Evolutionary conservation across 768 basidiomycete species (phyloP), one percentile per base, ranked within the genome.

Genomic region (Lactarius trivialis): DNA sequence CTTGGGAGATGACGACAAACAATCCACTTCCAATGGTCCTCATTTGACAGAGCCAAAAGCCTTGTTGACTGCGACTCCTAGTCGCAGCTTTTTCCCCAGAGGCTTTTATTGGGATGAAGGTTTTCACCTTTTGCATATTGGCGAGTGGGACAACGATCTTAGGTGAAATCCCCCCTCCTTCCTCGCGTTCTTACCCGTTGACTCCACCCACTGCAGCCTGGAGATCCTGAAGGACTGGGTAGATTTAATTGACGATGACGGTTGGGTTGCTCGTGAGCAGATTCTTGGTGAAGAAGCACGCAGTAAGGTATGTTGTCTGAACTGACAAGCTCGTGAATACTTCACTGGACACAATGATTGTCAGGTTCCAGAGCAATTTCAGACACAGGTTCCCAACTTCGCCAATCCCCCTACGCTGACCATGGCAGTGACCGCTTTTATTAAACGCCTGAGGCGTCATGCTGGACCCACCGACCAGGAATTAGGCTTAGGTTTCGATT

Each of bases 31-130:
- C 58, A 76, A 73, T 43, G 88, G 85, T n/a, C 80, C 89, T 17
- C 80, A 74, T 58, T 69, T 93, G 63, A 91, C 88, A 5, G 87
- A 89, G 36, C 87, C 91, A 7, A 85, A 78, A 61, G 82, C 84
- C 21, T 75, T 98, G 21, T 74, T 97, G 66, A 96, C 95, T 8
- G 94, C 92, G 1, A 98, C 96, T 0, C 95, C 95, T 4, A 96
- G 93, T 70, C 81, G 96, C 37, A 93, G 93, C 67, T 98, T 98
- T 78, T 98, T 98, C 79, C 95, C 95, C 0, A 80, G 95, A 72
- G 95, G 95, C 19, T 98, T 98, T 75, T 98, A 98, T 73, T 98
- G 95, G 95, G 95, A 98, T 73, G 95, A 98, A 74, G 95, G 95
- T 1, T 98, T 98, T 79, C 95, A 98, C 74, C 75, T 98, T 33